Conservation (phyloP, 371 early-diverging fungal species). For the Zychaea mexicana region DNA sequence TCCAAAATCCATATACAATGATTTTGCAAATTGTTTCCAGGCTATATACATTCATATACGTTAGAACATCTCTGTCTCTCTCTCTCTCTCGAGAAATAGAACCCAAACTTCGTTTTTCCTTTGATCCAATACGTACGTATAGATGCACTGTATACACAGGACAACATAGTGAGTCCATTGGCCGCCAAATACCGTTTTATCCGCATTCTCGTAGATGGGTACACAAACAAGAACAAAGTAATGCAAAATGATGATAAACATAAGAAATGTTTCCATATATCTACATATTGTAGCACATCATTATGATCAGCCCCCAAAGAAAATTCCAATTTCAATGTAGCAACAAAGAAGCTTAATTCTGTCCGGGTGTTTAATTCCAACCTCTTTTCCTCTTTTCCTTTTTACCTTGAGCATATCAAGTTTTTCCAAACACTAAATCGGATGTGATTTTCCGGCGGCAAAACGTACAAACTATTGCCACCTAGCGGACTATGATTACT, state of each 20-base stretch:
- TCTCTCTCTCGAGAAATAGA: no score
- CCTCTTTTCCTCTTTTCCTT: neutral
- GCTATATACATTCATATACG: slow-evolving; percentile 7
- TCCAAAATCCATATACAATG: slow-evolving; percentile 54
- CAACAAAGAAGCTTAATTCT: neutral
- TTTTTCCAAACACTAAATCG: slow-evolving; percentile 34
- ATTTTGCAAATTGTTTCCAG: slow-evolving; percentile 36
- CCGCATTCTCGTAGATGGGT: slow-evolving; percentile 42
- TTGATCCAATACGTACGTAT: slow-evolving; percentile 36
- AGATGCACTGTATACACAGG: slow-evolving; percentile 50
- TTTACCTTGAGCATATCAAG: slow-evolving; percentile 43
- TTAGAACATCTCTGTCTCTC: no score
- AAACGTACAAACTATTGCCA: slow-evolving; percentile 14
- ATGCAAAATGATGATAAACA: slow-evolving; percentile 50
- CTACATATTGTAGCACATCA: no score
- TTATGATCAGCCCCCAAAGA: no score
- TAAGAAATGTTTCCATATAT: slow-evolving; percentile 41
- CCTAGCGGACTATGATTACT: slow-evolving; percentile 12
- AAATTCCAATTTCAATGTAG: no score
- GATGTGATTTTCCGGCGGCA: slow-evolving; percentile 26
- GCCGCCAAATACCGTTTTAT: slow-evolving; percentile 49
- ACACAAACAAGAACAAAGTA: slow-evolving; percentile 59
- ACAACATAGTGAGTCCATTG: slow-evolving; percentile 57
- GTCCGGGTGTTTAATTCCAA: neutral
- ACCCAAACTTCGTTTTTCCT: neutral